Percentiles rank a stretch among this genome's conserved stretches.
Evolutionary conservation across 305 asterid genomes (phyloP).

Genomic region (Lippia alba): DNA sequence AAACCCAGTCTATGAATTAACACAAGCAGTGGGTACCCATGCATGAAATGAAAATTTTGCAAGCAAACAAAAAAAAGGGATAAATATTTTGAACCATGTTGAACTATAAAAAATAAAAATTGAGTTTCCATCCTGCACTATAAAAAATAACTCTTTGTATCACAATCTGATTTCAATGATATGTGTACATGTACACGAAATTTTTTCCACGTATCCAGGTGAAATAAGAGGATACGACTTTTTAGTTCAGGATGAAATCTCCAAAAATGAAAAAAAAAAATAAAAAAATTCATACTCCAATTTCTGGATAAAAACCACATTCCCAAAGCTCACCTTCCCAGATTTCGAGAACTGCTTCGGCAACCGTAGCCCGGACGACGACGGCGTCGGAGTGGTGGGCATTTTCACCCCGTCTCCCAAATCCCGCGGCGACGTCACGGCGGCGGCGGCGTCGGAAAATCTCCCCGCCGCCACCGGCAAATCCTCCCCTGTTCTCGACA

Average conservation of each 20-base stretch:
- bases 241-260: too few relatives aligned
- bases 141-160: too few relatives aligned
- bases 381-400: conserved; percentile 76
- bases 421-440: conserved; percentile 41
- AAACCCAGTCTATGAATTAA: conserved; percentile 1
- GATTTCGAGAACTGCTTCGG: conserved; percentile 59
- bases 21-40: conserved; percentile 20
- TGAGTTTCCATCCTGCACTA: too few relatives aligned
- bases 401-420: conserved; percentile 47
- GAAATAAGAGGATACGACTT: too few relatives aligned
- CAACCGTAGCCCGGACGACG: conserved; percentile 73
- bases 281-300: too few relatives aligned
- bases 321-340: conserved; percentile 49
- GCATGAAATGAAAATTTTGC: conserved; percentile 8
- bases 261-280: too few relatives aligned
- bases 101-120: too few relatives aligned
- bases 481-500: conserved; percentile 51
- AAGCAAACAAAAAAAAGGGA: not conserved
- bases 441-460: conserved; percentile 46
- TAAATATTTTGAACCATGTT: too few relatives aligned
- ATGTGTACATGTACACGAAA: too few relatives aligned
- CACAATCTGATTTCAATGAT: too few relatives aligned
- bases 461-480: conserved; percentile 41
- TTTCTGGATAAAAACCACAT: not conserved
- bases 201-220: too few relatives aligned